Evolutionary conservation across 495 filamentous ascomycete species (phyloP).

Genomic region (Polyplosphaeria fusca): DNA sequence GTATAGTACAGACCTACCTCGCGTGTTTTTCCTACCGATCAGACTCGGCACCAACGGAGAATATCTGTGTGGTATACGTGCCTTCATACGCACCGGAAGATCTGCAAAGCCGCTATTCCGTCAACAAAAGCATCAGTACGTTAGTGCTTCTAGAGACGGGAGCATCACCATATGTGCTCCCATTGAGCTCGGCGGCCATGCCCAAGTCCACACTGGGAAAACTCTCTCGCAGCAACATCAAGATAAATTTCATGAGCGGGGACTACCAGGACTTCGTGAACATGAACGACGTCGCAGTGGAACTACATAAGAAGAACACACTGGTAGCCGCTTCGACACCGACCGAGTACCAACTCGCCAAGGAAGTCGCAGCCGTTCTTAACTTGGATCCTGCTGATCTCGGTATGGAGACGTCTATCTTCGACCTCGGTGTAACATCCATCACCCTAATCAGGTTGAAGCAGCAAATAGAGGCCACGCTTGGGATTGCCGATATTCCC

Average conservation of each 20-base stretch:
- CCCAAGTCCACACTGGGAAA: conserved; percentile 51
- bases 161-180: background rate
- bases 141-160: background rate
- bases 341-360: background rate
- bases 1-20: no score
- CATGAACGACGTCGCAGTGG: background rate
- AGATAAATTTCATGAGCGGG: conserved; percentile 38
- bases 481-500: no score
- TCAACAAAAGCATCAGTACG: no score
- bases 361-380: background rate
- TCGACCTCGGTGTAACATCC: conserved; percentile 47
- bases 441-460: conserved; percentile 46
- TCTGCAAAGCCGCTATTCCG: no score
- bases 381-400: conserved; percentile 19
- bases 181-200: conserved; percentile 13
- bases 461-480: conserved; percentile 1
- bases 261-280: conserved; percentile 26
- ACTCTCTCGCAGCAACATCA: conserved; percentile 47
- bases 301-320: background rate
- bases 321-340: background rate
- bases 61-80: no score
- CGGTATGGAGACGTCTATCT: conserved; percentile 40
- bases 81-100: no score
- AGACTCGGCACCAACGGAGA: no score
- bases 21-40: background rate